These are phyloP conservation scores for Amanita pseudoporphyria DNA, from an alignment of 768 basidiomycete species.

Conservation along the genomic window DNA sequence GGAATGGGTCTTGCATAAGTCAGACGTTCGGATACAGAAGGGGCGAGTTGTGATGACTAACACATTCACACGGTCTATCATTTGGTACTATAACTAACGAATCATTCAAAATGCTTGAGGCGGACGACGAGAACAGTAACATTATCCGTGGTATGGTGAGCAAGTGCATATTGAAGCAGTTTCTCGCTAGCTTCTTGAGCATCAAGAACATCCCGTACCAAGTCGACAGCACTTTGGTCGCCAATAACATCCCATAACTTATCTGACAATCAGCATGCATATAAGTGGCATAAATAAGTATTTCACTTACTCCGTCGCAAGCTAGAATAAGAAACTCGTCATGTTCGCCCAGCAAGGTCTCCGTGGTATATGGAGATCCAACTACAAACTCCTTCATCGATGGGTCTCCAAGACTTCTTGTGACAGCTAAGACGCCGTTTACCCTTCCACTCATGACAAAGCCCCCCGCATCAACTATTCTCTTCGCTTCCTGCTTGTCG, in stretches of 20 bases:
- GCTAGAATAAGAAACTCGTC: conserved; percentile 95
- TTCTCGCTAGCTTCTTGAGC: conserved; percentile 74
- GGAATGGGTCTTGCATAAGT: conserved; percentile 5
- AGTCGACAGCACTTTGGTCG: conserved; percentile 86
- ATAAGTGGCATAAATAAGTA: conserved; percentile 1
- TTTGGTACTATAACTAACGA: background rate
- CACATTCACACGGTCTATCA: background rate
- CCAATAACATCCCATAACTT: conserved; percentile 95
- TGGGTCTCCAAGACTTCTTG: conserved; percentile 90
- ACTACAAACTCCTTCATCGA: conserved; percentile 99
- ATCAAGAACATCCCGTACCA: conserved; percentile 62
- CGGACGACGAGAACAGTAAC: conserved; percentile 86
- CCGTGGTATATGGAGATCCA: conserved; percentile 97
- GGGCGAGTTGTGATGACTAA: no score
- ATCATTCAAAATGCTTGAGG: conserved; percentile 40
- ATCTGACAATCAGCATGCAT: conserved; percentile 8
- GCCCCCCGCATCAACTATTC: conserved; percentile 95
- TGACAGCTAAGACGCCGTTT: conserved; percentile 95
- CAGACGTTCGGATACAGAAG: no score
- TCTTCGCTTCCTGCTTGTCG: conserved; percentile 94
- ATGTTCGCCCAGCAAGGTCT: conserved; percentile 80
- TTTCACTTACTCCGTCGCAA: conserved; percentile 83
- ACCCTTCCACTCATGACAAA: conserved; percentile 99
- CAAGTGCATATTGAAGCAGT: conserved; percentile 76
- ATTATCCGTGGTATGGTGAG: conserved; percentile 90